phyloP scores from a whole-genome alignment of 202 grass and related monocot species.

The Schoenoplectus triqueter region DNA sequence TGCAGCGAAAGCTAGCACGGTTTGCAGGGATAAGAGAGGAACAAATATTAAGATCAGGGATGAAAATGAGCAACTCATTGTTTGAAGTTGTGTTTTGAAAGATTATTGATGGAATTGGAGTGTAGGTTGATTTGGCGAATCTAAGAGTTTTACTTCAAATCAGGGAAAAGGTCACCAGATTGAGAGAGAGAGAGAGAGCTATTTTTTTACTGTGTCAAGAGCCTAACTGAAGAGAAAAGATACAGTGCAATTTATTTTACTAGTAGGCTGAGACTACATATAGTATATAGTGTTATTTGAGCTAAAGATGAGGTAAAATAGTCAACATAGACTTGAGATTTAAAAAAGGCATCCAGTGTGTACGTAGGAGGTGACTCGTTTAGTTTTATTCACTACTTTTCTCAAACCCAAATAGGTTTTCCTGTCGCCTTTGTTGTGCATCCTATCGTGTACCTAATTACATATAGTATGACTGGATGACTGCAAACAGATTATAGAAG shows the following conservation, averaged over 20 bases:
- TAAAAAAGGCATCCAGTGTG: background rate
- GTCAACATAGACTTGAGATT: conserved; percentile 10
- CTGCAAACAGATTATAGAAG: background rate
- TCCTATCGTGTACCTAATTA: background rate
- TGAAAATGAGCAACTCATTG: conserved; percentile 18
- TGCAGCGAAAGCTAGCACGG: conserved; percentile 18
- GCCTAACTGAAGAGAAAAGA: background rate
- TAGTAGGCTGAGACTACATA: background rate
- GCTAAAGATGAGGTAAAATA: background rate
- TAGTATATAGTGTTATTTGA: background rate
- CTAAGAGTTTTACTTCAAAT: background rate
- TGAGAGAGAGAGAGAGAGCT: background rate
- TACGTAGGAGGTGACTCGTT: background rate
- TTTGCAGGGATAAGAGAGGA: conserved; percentile 20
- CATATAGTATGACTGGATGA: background rate
- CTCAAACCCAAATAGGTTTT: background rate
- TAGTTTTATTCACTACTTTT: conserved; percentile 25
- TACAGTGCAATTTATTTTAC: background rate
- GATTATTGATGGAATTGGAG: conserved; percentile 1
- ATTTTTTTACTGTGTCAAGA: background rate
- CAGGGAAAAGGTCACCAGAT: conserved; percentile 9
- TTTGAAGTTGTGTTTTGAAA: background rate
- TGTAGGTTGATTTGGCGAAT: background rate
- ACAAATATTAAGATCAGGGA: conserved; percentile 26
- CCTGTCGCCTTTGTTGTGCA: background rate